phyloP scores from a whole-genome alignment of 2,329 filamentous ascomycete species.

The Periconia digitata region DNA sequence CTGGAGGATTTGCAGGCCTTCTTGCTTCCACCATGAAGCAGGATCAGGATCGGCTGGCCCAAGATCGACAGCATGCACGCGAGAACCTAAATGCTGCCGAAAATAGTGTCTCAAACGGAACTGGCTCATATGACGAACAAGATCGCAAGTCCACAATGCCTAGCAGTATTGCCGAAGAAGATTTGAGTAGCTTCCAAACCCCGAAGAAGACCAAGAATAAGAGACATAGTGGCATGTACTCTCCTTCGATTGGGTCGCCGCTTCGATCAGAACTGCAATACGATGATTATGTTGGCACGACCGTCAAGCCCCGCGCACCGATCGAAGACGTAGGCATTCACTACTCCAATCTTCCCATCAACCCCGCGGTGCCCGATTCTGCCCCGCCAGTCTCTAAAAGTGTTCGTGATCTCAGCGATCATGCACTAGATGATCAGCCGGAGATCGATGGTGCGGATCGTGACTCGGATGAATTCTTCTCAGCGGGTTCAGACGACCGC shows the following conservation, averaged over 20 bases:
- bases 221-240: conserved; percentile 46
- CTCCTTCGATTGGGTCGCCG: conserved; percentile 47
- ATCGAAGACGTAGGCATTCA: conserved; percentile 19
- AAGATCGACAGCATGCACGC: conserved; percentile 30
- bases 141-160: conserved; percentile 27
- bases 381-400: conserved; percentile 17
- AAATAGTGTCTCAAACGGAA: conserved; percentile 10
- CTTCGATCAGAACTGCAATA: conserved; percentile 48
- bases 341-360: conserved; percentile 16
- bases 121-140: conserved; percentile 15
- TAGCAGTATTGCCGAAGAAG: conserved; percentile 37
- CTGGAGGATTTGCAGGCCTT: conserved; percentile 38
- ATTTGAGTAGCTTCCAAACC: conserved; percentile 38
- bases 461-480: conserved; percentile 39
- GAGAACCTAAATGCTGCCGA: conserved; percentile 28
- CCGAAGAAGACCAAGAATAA: conserved; percentile 48
- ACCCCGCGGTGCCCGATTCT: conserved; percentile 15
- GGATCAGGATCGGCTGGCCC: conserved; percentile 35
- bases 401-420: conserved; percentile 36
- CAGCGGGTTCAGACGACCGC: conserved; percentile 34
- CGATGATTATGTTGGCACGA: conserved; percentile 45
- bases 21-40: conserved; percentile 34
- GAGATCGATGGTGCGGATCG: conserved; percentile 22
- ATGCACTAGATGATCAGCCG: conserved; percentile 32
- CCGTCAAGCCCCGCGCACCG: conserved; percentile 5